Conservation (phyloP, 1,139 yeast species). For the Diutina siamensis region DNA sequence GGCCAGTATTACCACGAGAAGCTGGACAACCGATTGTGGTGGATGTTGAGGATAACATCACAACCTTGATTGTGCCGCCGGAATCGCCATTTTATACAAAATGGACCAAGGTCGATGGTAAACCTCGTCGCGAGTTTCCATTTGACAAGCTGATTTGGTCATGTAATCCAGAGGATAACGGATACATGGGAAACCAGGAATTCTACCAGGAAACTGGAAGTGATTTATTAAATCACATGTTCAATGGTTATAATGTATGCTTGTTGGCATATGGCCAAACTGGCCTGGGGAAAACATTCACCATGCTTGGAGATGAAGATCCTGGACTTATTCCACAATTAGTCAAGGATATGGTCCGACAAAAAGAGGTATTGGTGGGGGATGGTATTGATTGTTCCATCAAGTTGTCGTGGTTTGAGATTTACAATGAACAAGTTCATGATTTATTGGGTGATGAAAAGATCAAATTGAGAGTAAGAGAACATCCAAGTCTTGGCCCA, state of each 20-base stretch:
- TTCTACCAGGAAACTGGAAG: conserved; percentile 46
- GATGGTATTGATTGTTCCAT: conserved; percentile 41
- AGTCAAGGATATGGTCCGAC: conserved; percentile 41
- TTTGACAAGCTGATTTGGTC: conserved; percentile 60
- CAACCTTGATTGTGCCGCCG: background rate
- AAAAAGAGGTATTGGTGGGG: conserved; percentile 24
- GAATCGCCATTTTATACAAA: background rate
- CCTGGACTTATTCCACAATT: conserved; percentile 55
- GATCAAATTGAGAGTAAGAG: conserved; percentile 38
- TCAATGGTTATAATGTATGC: conserved; percentile 65
- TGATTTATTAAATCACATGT: conserved; percentile 48
- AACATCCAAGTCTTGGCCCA: conserved; percentile 52
- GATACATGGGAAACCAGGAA: conserved; percentile 34
- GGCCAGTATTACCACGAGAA: conserved; percentile 33
- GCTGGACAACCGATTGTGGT: conserved; percentile 14
- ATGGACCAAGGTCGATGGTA: background rate
- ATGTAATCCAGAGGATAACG: conserved; percentile 19
- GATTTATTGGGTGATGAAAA: conserved; percentile 32
- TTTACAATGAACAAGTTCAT: conserved; percentile 60
- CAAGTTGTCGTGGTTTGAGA: conserved; percentile 52
- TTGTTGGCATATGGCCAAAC: conserved; percentile 76
- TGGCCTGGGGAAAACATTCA: conserved; percentile 66
- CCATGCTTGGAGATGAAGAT: conserved; percentile 55
- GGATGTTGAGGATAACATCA: conserved; percentile 18
- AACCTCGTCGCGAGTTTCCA: conserved; percentile 16